Percentiles rank a stretch among this genome's conserved stretches.
phyloP scores from a whole-genome alignment of 306 rosid species.

The Mucuna pruriens region DNA sequence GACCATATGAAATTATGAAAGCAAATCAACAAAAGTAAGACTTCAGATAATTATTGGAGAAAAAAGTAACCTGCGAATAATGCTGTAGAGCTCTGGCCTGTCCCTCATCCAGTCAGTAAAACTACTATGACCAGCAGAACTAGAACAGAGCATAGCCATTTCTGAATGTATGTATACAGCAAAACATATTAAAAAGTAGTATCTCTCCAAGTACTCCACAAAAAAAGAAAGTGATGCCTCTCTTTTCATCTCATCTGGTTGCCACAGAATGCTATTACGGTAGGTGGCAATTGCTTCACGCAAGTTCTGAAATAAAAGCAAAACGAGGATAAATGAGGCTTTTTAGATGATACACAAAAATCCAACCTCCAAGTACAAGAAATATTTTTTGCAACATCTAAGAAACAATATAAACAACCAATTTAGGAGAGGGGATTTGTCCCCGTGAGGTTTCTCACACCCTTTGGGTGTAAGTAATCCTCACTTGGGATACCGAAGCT shows the following conservation, averaged over 20 bases:
- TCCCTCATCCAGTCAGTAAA: slow-evolving; percentile 94
- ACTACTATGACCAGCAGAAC: slow-evolving; percentile 52
- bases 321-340: slow-evolving; percentile 34
- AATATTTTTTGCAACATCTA: slow-evolving; percentile 20
- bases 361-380: slow-evolving; percentile 15
- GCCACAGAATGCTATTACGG: slow-evolving; percentile 83
- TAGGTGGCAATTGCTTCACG: slow-evolving; percentile 92
- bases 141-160: slow-evolving; percentile 59
- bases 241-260: slow-evolving; percentile 95
- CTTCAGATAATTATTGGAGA: not conserved
- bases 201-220: slow-evolving; percentile 92
- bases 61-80: slow-evolving; percentile 74
- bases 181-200: slow-evolving; percentile 95
- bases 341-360: slow-evolving; percentile 33
- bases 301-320: slow-evolving; percentile 64
- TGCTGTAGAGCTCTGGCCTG: slow-evolving; percentile 90
- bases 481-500: not conserved
- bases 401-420: slow-evolving; percentile 35
- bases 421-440: not conserved
- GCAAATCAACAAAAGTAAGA: slow-evolving; percentile 10
- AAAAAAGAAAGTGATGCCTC: slow-evolving; percentile 86
- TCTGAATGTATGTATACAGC: slow-evolving; percentile 88
- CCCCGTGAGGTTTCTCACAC: slow-evolving; percentile 16
- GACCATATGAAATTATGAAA: not conserved
- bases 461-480: slow-evolving; percentile 26